These are phyloP conservation scores for Diospyros kaki DNA, from an alignment of 148 eudicot genomes.

Conservation along the genomic window DNA sequence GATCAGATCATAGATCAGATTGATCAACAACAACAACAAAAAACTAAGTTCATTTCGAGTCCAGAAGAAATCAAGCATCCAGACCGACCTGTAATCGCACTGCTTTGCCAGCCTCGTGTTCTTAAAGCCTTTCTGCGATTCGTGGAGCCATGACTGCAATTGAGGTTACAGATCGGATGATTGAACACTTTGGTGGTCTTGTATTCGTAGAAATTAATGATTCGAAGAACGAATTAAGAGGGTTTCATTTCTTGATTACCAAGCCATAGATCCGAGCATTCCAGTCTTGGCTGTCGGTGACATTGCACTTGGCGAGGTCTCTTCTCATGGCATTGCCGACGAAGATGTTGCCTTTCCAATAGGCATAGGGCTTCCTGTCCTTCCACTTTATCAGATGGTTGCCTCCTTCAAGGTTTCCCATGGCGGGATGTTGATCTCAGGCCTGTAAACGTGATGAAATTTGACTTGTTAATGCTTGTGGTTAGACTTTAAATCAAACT, in stretches of 20 bases:
- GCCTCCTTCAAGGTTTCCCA: constrained; percentile 36
- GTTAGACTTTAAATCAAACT: no score
- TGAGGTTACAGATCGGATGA: neutral
- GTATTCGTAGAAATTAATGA: neutral
- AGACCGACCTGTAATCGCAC: no score
- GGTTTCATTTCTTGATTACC: constrained; percentile 22
- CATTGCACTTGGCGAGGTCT: constrained; percentile 43
- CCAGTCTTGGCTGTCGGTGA: constrained; percentile 35
- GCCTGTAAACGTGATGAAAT: constrained; percentile 22
- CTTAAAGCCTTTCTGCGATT: no score
- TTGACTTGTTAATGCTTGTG: no score
- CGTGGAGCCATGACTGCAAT: no score
- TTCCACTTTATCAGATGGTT: constrained; percentile 30
- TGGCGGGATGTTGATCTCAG: constrained; percentile 38
- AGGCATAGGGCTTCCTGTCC: constrained; percentile 42
- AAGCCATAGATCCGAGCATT: constrained; percentile 43
- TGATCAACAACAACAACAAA: no score
- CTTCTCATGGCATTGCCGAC: constrained; percentile 21
- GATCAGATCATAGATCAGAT: no score
- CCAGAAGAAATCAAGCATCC: no score
- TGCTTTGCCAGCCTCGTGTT: no score
- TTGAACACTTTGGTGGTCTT: neutral
- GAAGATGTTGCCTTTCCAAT: constrained; percentile 37
- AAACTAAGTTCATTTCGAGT: no score
- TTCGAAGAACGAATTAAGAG: neutral